phyloP scores from a whole-genome alignment of 768 basidiomycete species.

The Leccinum uliginosum region DNA sequence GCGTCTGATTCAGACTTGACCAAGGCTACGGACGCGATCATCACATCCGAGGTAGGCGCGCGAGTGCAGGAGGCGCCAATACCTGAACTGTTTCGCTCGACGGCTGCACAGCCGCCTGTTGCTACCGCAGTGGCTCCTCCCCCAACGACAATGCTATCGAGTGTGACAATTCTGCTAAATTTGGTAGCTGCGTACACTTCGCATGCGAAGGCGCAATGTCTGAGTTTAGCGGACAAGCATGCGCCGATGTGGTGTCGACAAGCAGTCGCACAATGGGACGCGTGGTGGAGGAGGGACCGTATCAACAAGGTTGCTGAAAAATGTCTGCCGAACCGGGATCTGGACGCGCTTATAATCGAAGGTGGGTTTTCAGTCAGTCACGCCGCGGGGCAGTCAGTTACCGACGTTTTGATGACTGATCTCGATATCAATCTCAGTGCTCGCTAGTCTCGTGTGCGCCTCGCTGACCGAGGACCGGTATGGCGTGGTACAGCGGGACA shows the following conservation, averaged over 20 bases:
- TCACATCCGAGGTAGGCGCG: slow-evolving; percentile 29
- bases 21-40: slow-evolving; percentile 47
- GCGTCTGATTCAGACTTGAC: slow-evolving; percentile 57
- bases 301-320: slow-evolving; percentile 48
- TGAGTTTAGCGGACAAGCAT: slow-evolving; percentile 14
- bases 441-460: slow-evolving; percentile 63
- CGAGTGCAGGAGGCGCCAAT: slow-evolving; percentile 31
- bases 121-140: slow-evolving; percentile 2
- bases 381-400: too few relatives aligned
- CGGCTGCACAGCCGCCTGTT: slow-evolving; percentile 20
- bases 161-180: not conserved
- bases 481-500: slow-evolving; percentile 82
- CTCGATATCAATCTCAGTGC: slow-evolving; percentile 28
- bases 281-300: slow-evolving; percentile 60
- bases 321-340: slow-evolving; percentile 54
- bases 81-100: slow-evolving; percentile 48
- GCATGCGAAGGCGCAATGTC: slow-evolving; percentile 5
- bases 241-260: slow-evolving; percentile 32
- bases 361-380: slow-evolving; percentile 35
- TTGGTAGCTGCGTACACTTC: not conserved
- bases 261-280: slow-evolving; percentile 16
- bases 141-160: not conserved
- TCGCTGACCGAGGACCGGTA: slow-evolving; percentile 79
- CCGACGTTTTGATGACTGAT: not conserved
- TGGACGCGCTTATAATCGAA: slow-evolving; percentile 60